Evolutionary conservation across 192 early-diverging fungal species (phyloP).

Genomic region (Ramicandelaber brevisporus): DNA sequence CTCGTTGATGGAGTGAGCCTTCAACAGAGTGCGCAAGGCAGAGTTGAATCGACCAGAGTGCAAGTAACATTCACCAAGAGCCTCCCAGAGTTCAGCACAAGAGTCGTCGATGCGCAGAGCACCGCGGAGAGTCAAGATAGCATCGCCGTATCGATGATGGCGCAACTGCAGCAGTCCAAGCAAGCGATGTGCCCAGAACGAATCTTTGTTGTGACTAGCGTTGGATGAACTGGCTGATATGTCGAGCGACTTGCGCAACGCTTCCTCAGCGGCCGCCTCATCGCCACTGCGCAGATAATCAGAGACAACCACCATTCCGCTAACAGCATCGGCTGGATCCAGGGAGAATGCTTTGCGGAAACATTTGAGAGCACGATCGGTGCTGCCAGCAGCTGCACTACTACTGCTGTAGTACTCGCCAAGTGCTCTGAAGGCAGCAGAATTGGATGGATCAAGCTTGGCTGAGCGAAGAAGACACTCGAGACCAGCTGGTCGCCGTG

Average conservation of each 20-base stretch:
- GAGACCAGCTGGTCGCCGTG: no score
- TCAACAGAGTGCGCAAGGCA: no score
- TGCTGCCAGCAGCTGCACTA: constrained; percentile 27
- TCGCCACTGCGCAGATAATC: constrained; percentile 18
- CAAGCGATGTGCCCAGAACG: constrained; percentile 67
- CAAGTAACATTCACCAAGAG: constrained; percentile 46
- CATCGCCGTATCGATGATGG: constrained; percentile 16
- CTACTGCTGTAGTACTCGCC: constrained; percentile 49
- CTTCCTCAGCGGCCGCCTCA: no score
- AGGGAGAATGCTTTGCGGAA: constrained; percentile 41
- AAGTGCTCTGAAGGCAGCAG: constrained; percentile 34
- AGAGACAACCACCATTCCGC: constrained; percentile 23
- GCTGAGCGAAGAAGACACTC: constrained; percentile 35
- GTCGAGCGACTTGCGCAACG: no score
- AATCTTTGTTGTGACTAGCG: constrained; percentile 14
- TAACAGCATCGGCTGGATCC: constrained; percentile 29
- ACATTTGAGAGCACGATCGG: constrained; percentile 40
- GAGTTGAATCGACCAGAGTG: constrained; percentile 26
- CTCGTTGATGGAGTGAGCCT: no score
- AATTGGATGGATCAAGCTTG: constrained; percentile 28
- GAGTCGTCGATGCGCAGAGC: constrained; percentile 45
- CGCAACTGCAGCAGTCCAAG: constrained; percentile 47
- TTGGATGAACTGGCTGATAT: no score
- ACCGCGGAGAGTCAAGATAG: constrained; percentile 51
- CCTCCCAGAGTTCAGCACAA: constrained; percentile 46